Base-by-base conservation (phyloP, 805 yeast genomes). In the Blastobotrys muscicola region DNA sequence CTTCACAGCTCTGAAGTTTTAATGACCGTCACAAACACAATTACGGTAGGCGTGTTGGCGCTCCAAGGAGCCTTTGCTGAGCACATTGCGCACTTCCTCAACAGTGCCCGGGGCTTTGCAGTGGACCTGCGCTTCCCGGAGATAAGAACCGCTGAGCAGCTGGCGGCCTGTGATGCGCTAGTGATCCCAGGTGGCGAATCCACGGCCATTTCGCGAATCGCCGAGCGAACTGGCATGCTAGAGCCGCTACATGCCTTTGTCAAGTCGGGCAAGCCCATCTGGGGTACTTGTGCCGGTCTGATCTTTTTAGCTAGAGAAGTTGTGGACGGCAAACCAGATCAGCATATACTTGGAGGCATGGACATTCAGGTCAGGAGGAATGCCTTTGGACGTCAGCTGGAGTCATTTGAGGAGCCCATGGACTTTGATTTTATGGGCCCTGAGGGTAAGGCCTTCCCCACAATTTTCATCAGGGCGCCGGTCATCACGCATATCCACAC, bases 261-360 rank as follows among this genome's bases (percentile, higher is more conserved):
- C 16, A 67, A 70, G 39, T 63, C 55, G 29, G 51, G 70, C 6
- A 62, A 64, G 14, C 78, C 84, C 1, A 72, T 77, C 9, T 84
- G 94, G 94, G 94, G 94, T 0, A 84, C 94, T 1, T 84, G 94
- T 61, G 94, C 94, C 2, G 94, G 94, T 2, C 64, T 84, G 51
- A 83, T 84, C 41, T 69, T 82, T 50, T 64, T 84, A 16, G 72
- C 87, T 6, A 66, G 71, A 44, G 65, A 80, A 32, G 63, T 69
- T 11, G 71, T 75, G 53, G 80, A 77, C 14, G 70, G 73, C 15
- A 82, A 82, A 49, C 31, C 34, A 10, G 36, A 39, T 11, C 12
- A 23, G 8, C 64, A 72, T 45, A 58, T 78, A 2, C 63, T 84
- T 35, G 83, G 85, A 1, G 84, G 82, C 1, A 60, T 84, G 54